Evolutionary conservation across 768 basidiomycete species (phyloP).

Genomic region (Boletus reticuloceps): DNA sequence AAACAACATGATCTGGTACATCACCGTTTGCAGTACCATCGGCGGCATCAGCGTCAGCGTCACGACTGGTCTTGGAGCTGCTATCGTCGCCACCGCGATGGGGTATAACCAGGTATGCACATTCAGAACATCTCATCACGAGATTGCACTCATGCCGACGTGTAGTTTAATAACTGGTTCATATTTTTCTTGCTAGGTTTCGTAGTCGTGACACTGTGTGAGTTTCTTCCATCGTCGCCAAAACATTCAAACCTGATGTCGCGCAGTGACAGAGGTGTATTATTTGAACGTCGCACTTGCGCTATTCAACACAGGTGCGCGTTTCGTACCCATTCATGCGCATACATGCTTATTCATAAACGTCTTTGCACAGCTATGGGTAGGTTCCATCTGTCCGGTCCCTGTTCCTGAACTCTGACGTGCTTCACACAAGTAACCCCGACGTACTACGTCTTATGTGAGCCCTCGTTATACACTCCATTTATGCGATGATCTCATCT

Average conservation of each 20-base stretch:
- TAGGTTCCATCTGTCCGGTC: conserved; percentile 29
- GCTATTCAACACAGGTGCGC: conserved; percentile 84
- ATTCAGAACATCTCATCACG: background rate
- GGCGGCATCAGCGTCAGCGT: conserved; percentile 94
- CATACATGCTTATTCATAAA: conserved; percentile 1
- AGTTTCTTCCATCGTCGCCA: conserved; percentile 27
- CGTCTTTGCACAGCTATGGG: conserved; percentile 55
- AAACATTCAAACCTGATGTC: conserved; percentile 3
- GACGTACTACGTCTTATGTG: conserved; percentile 84
- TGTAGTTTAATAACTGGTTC: conserved; percentile 88
- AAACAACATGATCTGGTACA: conserved; percentile 94
- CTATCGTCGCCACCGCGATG: conserved; percentile 77
- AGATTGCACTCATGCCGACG: background rate
- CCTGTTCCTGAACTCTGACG: conserved; percentile 12
- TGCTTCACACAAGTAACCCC: conserved; percentile 60
- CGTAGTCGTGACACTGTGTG: conserved; percentile 77
- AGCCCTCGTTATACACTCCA: conserved; percentile 23
- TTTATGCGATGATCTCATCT: background rate
- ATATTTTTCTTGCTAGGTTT: conserved; percentile 86
- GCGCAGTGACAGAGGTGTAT: conserved; percentile 82
- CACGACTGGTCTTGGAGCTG: conserved; percentile 88
- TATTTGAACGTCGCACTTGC: conserved; percentile 96
- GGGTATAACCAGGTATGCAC: conserved; percentile 72
- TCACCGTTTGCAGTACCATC: conserved; percentile 92
- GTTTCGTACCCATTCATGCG: background rate